Conservation (phyloP, 2,329 filamentous ascomycete species). For the Fusarium pilosicola region DNA sequence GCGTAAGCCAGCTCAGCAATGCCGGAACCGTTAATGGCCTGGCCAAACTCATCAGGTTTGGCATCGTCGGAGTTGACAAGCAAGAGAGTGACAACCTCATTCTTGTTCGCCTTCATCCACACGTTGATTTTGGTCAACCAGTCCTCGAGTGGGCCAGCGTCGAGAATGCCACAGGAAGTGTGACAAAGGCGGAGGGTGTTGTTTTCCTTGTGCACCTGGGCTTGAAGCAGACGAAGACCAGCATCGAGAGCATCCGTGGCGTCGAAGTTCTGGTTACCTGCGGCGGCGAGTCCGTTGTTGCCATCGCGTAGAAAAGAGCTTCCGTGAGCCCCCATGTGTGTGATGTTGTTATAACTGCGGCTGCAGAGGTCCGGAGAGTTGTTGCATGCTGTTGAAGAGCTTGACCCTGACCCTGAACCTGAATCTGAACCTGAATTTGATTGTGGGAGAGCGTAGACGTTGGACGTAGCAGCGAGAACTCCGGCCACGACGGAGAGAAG, state of each 20-base stretch:
- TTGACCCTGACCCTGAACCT: constrained; percentile 28
- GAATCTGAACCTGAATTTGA: constrained; percentile 33
- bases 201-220: constrained; percentile 73
- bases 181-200: constrained; percentile 76
- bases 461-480: constrained; percentile 35
- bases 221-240: constrained; percentile 76
- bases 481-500: constrained; percentile 34
- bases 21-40: constrained; percentile 65
- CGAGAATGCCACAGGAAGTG: constrained; percentile 71
- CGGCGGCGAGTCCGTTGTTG: constrained; percentile 66
- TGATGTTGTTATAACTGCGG: constrained; percentile 78
- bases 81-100: constrained; percentile 80
- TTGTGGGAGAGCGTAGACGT: constrained; percentile 42
- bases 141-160: constrained; percentile 71
- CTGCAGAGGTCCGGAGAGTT: constrained; percentile 80
- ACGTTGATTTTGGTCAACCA: constrained; percentile 73
- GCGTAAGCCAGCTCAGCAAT: constrained; percentile 71
- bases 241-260: constrained; percentile 75
- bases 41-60: constrained; percentile 63
- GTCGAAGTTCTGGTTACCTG: constrained; percentile 80
- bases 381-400: constrained; percentile 70
- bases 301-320: constrained; percentile 75
- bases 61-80: constrained; percentile 76
- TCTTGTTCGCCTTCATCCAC: constrained; percentile 76
- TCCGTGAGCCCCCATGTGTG: constrained; percentile 81